phyloP scores from a whole-genome alignment of 805 yeast genomes.

The Vanderwaltozyma verrucispora region DNA sequence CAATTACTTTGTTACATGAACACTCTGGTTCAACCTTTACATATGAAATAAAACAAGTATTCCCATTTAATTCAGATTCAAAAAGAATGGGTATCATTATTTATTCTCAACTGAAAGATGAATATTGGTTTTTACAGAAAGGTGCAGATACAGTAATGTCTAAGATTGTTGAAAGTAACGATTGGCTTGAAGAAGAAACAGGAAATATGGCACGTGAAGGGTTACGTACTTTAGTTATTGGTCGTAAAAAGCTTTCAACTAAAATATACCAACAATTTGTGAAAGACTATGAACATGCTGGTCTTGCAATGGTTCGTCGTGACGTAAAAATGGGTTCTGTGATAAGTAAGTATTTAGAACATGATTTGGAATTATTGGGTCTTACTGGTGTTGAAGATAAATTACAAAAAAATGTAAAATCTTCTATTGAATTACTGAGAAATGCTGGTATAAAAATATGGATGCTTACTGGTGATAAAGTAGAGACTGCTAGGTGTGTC shows the following conservation, averaged over 20 bases:
- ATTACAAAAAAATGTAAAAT: slow-evolving; percentile 81
- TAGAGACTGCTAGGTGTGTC: slow-evolving; percentile 96
- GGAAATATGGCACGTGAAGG: slow-evolving; percentile 99
- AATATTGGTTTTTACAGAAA: slow-evolving; percentile 76
- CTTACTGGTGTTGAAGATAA: slow-evolving; percentile 97
- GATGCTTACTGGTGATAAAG: slow-evolving; percentile 99
- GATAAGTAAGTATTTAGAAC: slow-evolving; percentile 61
- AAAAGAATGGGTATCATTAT: slow-evolving; percentile 93
- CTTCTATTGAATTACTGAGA: slow-evolving; percentile 81
- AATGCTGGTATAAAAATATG: slow-evolving; percentile 97
- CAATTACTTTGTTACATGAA: slow-evolving; percentile 57
- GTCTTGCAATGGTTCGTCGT: slow-evolving; percentile 68
- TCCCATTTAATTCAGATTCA: slow-evolving; percentile 93
- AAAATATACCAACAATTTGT: slow-evolving; percentile 53
- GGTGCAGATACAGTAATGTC: slow-evolving; percentile 97
- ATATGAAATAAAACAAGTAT: slow-evolving; percentile 66
- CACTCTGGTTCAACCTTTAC: slow-evolving; percentile 40
- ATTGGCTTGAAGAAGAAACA: slow-evolving; percentile 97
- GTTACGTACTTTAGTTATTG: slow-evolving; percentile 85
- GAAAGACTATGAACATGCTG: slow-evolving; percentile 57
- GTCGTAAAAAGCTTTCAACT: slow-evolving; percentile 57
- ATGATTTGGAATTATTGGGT: slow-evolving; percentile 76
- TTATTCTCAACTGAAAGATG: slow-evolving; percentile 49
- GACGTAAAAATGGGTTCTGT: slow-evolving; percentile 64
- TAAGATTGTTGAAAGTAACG: slow-evolving; percentile 69